Evolutionary conservation across 1,284 basidiomycete species (phyloP).

Genomic region (Pyrrhoderma lamaoense): DNA sequence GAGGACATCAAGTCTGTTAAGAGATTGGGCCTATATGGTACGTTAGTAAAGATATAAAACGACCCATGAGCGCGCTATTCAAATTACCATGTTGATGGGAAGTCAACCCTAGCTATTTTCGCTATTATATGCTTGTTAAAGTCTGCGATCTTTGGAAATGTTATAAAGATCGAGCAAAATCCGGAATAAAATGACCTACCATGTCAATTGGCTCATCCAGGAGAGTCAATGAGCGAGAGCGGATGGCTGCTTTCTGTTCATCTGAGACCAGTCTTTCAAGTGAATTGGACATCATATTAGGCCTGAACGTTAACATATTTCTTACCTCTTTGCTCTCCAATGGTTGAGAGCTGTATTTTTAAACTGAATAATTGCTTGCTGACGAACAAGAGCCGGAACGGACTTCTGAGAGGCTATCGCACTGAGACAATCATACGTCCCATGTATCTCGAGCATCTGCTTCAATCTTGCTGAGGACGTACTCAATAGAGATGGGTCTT

Average conservation of each 20-base stretch:
- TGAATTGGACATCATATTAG: slow-evolving; percentile 9
- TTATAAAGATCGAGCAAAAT: neutral
- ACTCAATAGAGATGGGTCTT: slow-evolving; percentile 53
- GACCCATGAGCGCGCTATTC: neutral
- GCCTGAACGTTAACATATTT: neutral
- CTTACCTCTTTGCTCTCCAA: slow-evolving; percentile 68
- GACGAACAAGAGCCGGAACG: slow-evolving; percentile 55
- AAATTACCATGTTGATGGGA: slow-evolving; percentile 54
- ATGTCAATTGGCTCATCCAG: slow-evolving; percentile 68
- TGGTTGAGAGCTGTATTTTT: slow-evolving; percentile 63
- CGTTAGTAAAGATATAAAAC: slow-evolving; percentile 9
- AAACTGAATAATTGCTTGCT: slow-evolving; percentile 75
- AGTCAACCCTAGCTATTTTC: slow-evolving; percentile 68
- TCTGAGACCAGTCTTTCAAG: slow-evolving; percentile 52
- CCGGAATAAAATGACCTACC: slow-evolving; percentile 30
- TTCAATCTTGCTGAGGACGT: slow-evolving; percentile 57
- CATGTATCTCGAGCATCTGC: slow-evolving; percentile 55
- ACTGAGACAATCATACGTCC: slow-evolving; percentile 62
- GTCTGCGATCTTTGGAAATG: slow-evolving; percentile 45
- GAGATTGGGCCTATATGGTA: slow-evolving; percentile 48
- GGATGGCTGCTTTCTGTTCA: slow-evolving; percentile 53
- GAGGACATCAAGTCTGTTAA: slow-evolving; percentile 48
- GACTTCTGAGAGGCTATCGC: slow-evolving; percentile 57
- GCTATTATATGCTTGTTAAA: slow-evolving; percentile 64
- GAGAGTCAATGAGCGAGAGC: slow-evolving; percentile 52